These are phyloP conservation scores for Leptodermis oblonga DNA, from an alignment of 257 asterid species.

Conservation along the genomic window DNA sequence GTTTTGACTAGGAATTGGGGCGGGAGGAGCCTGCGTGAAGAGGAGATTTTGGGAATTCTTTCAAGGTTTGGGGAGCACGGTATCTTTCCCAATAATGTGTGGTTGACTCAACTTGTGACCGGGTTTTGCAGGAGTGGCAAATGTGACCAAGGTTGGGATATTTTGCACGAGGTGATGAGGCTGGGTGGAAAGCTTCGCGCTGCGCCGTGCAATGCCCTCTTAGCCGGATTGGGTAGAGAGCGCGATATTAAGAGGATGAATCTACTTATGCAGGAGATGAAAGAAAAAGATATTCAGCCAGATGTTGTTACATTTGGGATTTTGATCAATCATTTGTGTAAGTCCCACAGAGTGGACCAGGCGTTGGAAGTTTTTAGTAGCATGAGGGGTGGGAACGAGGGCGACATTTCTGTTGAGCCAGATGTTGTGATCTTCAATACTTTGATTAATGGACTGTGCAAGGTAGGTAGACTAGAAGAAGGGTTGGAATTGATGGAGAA, in stretches of 20 bases:
- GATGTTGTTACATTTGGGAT: slow-evolving; percentile 61
- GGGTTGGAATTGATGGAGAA: slow-evolving; percentile 57
- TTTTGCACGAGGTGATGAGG: slow-evolving; percentile 45
- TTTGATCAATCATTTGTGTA: slow-evolving; percentile 63
- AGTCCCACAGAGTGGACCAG: slow-evolving; percentile 50
- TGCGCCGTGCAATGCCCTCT: slow-evolving; percentile 54
- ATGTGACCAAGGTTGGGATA: slow-evolving; percentile 56
- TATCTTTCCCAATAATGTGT: slow-evolving; percentile 30
- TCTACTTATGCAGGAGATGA: slow-evolving; percentile 70
- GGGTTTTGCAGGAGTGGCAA: slow-evolving; percentile 48
- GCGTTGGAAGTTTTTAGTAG: slow-evolving; percentile 63
- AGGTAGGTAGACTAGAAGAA: slow-evolving; percentile 80
- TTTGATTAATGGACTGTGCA: slow-evolving; percentile 76
- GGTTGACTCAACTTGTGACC: slow-evolving; percentile 38
- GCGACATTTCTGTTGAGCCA: slow-evolving; percentile 41
- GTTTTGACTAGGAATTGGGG: slow-evolving; percentile 35
- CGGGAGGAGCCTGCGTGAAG: slow-evolving; percentile 41
- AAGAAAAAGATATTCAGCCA: slow-evolving; percentile 57
- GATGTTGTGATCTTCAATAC: slow-evolving; percentile 65
- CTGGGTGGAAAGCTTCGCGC: slow-evolving; percentile 41
- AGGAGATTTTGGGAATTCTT: slow-evolving; percentile 48
- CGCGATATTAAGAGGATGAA: slow-evolving; percentile 56
- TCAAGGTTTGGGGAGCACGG: slow-evolving; percentile 37
- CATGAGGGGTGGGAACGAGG: slow-evolving; percentile 46
- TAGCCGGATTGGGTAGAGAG: slow-evolving; percentile 45